These are phyloP conservation scores for Persicaria tinctoria DNA, from an alignment of 148 eudicot genomes.

Conservation along the genomic window DNA sequence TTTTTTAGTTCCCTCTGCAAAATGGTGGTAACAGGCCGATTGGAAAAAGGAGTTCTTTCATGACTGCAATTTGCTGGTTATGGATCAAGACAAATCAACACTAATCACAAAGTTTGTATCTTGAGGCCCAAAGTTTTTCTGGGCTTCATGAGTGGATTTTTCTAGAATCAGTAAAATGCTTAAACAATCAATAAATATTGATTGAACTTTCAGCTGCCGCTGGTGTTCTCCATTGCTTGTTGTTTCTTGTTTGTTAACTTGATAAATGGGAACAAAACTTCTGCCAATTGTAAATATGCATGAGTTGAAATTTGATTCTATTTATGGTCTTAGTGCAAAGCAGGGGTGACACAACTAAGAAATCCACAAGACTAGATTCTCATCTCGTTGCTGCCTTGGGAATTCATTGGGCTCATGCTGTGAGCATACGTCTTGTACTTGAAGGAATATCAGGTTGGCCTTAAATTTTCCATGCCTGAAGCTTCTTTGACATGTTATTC, in stretches of 20 bases:
- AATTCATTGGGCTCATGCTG: constrained; percentile 91
- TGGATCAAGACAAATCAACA: not conserved
- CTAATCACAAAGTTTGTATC: not conserved
- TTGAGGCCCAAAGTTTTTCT: not conserved
- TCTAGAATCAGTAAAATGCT: not conserved
- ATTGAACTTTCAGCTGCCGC: not conserved
- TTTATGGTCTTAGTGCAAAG: constrained; percentile 33
- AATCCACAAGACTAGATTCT: constrained; percentile 36
- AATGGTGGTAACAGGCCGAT: not conserved
- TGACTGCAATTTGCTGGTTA: not conserved
- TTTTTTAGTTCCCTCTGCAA: not conserved
- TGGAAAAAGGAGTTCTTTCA: not conserved
- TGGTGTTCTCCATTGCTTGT: not conserved
- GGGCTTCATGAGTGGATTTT: not conserved
- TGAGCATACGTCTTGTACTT: constrained; percentile 73
- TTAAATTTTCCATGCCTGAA: not conserved
- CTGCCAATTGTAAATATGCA: not conserved
- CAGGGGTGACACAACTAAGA: constrained; percentile 19
- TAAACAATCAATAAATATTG: not conserved
- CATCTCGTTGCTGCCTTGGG: constrained; percentile 90
- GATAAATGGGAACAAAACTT: not conserved
- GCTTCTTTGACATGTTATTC: not conserved
- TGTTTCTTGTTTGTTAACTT: not conserved
- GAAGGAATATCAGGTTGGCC: constrained; percentile 66
- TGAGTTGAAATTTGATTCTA: constrained; percentile 11